Base-by-base conservation (phyloP, 2,329 filamentous ascomycete species). In the Thelonectria blattea region DNA sequence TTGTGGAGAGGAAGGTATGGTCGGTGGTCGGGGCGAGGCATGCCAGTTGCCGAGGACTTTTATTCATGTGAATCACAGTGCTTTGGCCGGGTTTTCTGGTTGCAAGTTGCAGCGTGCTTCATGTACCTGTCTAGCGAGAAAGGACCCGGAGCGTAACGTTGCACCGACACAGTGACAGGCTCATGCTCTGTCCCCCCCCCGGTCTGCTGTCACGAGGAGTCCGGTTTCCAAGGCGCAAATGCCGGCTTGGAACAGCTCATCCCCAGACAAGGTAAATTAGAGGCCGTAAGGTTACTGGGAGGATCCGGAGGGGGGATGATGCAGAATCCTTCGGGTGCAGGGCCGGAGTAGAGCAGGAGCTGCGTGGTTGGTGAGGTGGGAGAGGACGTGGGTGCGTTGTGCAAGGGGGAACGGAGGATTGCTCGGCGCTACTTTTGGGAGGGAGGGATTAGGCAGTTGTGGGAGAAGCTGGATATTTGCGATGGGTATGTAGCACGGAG, bases 1-100 rank as follows among this genome's bases (percentile, higher is more conserved):
- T 69, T 78, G 82, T 67, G 78, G 83, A 80, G 83, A 83, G 83
- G 81, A 42, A 32, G 50, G 12, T 42, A 10, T 37, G 18, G 43
- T 15, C 5, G 39, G 39, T 42, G n/a, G 20, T 15, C 39, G 39
- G 39, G 20, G 15, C 15, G 34, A 37, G 11, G 39, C 15, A 17
- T 45, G n/a, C n/a, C 24, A 32, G 10, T 34, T 30, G 39, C 41
- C 50, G 17, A 52, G 24, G 50, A 30, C 5, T 30, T 30, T 2
- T 9, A 30, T 17, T 17, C n/a, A 15, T 32, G 20, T 43, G 15
- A 37, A 42, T 41, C 12, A 52, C 41, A 22, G 49, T 52, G 49
- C 18, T 14, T 37, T 12, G 34, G 15, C 15, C 34, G 34, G 34
- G 5, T 30, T 15, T 37, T 15, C 27, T 11, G n/a, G 9, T 42